Evolutionary conservation across 768 basidiomycete species (phyloP).

Genomic region (Cystobasidium ongulense): DNA sequence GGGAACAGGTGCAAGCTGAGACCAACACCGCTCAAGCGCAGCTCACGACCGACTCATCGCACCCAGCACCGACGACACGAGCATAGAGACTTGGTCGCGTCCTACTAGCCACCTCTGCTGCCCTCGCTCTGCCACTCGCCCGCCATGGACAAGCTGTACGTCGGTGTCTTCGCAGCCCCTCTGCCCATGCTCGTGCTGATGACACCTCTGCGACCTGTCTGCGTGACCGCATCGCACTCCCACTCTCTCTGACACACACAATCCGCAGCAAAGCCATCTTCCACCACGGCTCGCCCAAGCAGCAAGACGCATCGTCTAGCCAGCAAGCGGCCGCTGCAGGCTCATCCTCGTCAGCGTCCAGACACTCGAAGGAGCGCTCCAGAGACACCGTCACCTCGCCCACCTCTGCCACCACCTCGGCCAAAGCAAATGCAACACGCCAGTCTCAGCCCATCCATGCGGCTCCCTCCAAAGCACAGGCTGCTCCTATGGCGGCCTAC

Average conservation of each 20-base stretch:
- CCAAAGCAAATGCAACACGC: constrained; percentile 3
- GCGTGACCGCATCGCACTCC: background rate
- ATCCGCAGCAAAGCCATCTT: constrained; percentile 26
- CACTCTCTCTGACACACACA: background rate
- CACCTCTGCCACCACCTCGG: background rate
- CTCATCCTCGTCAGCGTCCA: constrained; percentile 12
- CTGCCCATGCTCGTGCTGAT: background rate
- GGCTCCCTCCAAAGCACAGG: constrained; percentile 28
- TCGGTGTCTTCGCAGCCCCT: too few species aligned
- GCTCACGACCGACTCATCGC: background rate
- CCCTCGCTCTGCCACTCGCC: background rate
- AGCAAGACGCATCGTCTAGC: background rate
- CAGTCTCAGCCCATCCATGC: constrained; percentile 12
- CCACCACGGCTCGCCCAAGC: constrained; percentile 28
- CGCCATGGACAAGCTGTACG: constrained; percentile 18
- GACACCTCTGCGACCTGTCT: background rate
- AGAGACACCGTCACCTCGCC: background rate
- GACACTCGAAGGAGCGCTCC: background rate
- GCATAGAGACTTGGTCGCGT: too few species aligned
- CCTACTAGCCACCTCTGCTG: background rate
- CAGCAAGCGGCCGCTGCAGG: background rate
- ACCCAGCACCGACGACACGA: background rate
- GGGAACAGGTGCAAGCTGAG: background rate
- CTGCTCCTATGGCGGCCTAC: constrained; percentile 30
- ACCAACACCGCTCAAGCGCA: too few species aligned